Evolutionary conservation across 2,329 filamentous ascomycete species (phyloP).

Genomic region (Curvularia sp.): DNA sequence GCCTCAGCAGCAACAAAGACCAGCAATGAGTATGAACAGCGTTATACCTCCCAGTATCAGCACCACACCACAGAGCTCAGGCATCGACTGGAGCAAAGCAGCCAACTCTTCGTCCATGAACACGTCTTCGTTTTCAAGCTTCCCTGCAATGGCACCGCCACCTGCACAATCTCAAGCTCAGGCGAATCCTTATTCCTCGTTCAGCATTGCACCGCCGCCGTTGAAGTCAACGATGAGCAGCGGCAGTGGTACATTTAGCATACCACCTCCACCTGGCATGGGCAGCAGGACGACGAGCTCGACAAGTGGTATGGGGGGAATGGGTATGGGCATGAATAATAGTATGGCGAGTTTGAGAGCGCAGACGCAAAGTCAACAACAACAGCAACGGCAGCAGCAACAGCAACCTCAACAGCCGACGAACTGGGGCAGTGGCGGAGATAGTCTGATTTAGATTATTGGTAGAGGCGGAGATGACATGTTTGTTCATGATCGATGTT

Average conservation of each 20-base stretch:
- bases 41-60: slow-evolving; percentile 34
- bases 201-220: slow-evolving; percentile 51
- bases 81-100: slow-evolving; percentile 45
- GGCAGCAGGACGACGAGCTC: slow-evolving; percentile 26
- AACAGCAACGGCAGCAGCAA: slow-evolving; percentile 21
- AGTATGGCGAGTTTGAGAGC: slow-evolving; percentile 36
- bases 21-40: slow-evolving; percentile 45
- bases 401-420: slow-evolving; percentile 28
- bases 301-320: slow-evolving; percentile 43
- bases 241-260: slow-evolving; percentile 30
- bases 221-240: slow-evolving; percentile 17
- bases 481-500: not conserved
- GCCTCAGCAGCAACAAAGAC: slow-evolving; percentile 48
- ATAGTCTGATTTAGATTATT: slow-evolving; percentile 37
- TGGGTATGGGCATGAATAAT: slow-evolving; percentile 19
- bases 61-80: slow-evolving; percentile 20
- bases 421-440: slow-evolving; percentile 35
- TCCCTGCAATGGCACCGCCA: slow-evolving; percentile 62
- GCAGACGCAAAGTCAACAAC: slow-evolving; percentile 33
- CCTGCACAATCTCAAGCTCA: slow-evolving; percentile 29
- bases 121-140: slow-evolving; percentile 46
- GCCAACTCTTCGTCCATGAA: slow-evolving; percentile 19
- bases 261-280: slow-evolving; percentile 35
- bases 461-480: not conserved
- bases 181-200: slow-evolving; percentile 44